Base-by-base conservation (phyloP, 2,329 filamentous ascomycete species). In the Pseudomassariella vexata region DNA sequence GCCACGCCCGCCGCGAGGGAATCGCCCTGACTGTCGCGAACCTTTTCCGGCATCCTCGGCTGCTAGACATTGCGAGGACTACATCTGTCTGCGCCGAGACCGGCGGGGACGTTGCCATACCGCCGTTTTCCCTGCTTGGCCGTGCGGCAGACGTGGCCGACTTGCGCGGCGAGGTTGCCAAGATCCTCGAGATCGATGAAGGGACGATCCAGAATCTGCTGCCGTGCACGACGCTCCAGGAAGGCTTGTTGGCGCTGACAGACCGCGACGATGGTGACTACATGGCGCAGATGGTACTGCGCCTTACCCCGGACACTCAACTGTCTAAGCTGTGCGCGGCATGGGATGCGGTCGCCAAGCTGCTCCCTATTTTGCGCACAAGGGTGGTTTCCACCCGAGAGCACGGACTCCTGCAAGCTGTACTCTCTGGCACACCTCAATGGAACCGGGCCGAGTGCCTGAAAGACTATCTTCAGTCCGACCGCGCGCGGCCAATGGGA, bases 1-100 rank as follows among this genome's bases (percentile, higher is more conserved):
- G 67, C 16, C 56, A 43, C n/a, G 45, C 46, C 12, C 41, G 47
- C n/a, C 39, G 44, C 19, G 27, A 34, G 3, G 44, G 47, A 3
- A 24, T 51, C 5, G 26, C 33, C 4, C 27, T 51, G 12, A 44
- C 34, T 8, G 45, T 49, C 3, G 44, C 46, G 5, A 42, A 48
- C 14, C 40, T 51, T 5, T 50, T 51, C 38, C 41, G 42, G 3
- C 22, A 44, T 16, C 46, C 46, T 2, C 30, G 30, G 11, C 20
- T 38, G 6, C 28, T 17, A 6, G 32, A 34, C n/a, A n/a, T n/a
- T n/a, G 5, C 14, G 21, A 10, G 17, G 12, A 12, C 17, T 18
- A 11, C 10, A 12, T 7, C 27, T 17, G 16, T n/a, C 12, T 10
- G 15, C 10, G 9, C 29, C 4, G 8, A 12, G 6, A 23, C 4